phyloP scores from a whole-genome alignment of 2,329 filamentous ascomycete genomes.

The Paecilomyces fulvus region DNA sequence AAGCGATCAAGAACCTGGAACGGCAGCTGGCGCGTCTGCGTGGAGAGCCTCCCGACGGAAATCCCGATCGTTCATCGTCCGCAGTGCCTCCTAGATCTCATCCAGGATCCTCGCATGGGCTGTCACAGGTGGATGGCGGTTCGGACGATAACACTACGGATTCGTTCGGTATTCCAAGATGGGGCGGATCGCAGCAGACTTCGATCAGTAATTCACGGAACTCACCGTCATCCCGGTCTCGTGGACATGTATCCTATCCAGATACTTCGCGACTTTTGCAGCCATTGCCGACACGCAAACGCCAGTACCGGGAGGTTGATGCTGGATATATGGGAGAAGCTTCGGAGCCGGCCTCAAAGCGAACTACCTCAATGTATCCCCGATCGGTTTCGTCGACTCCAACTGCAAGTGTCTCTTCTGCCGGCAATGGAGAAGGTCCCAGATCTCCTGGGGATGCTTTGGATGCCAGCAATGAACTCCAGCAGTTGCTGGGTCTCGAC shows the following conservation, averaged over 20 bases:
- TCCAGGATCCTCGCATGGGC: neutral
- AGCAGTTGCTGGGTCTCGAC: constrained; percentile 17
- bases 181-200: neutral
- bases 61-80: neutral
- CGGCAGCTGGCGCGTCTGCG: constrained; percentile 15
- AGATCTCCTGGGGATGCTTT: constrained; percentile 1
- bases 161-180: neutral
- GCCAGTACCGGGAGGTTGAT: constrained; percentile 5
- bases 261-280: constrained; percentile 3
- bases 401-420: neutral
- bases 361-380: neutral
- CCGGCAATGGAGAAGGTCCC: neutral
- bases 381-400: neutral
- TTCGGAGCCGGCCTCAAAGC: constrained; percentile 7
- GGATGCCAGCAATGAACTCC: constrained; percentile 10
- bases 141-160: neutral
- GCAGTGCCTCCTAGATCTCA: neutral
- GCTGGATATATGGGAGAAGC: constrained; percentile 3
- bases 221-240: neutral
- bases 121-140: constrained; percentile 11
- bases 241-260: neutral
- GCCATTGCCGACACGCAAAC: constrained; percentile 8
- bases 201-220: constrained; percentile 3
- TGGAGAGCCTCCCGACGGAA: constrained; percentile 4
- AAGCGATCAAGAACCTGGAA: constrained; percentile 17